Evolutionary conservation across 306 rosid species (phyloP).

Genomic region (Astragalus membranaceus): DNA sequence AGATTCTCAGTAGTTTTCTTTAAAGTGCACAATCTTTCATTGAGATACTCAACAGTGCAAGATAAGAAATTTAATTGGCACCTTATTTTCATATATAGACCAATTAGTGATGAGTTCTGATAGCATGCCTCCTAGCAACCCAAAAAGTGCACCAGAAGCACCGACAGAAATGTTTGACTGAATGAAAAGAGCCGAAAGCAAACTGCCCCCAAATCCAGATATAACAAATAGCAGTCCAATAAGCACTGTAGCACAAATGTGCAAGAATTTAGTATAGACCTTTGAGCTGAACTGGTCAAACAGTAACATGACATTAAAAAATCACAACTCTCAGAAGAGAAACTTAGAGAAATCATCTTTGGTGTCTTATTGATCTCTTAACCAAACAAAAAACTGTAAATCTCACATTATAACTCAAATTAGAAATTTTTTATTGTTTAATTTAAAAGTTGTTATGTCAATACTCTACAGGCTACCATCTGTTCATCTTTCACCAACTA

Average conservation of each 20-base stretch:
- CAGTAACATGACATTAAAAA: conserved; percentile 8
- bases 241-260: conserved; percentile 44
- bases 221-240: conserved; percentile 72
- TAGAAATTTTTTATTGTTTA: not conserved
- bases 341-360: conserved; percentile 1
- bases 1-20: conserved; percentile 3
- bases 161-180: conserved; percentile 91
- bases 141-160: conserved; percentile 97
- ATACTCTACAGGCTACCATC: not conserved
- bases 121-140: conserved; percentile 93
- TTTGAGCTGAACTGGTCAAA: not conserved
- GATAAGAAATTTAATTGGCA: conserved; percentile 20
- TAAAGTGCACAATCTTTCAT: not conserved
- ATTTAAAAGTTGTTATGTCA: not conserved
- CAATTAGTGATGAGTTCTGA: conserved; percentile 95
- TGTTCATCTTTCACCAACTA: not conserved
- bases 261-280: not conserved
- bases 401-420: not conserved
- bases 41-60: not conserved
- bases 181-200: conserved; percentile 78
- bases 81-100: conserved; percentile 85
- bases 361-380: not conserved
- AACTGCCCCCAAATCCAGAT: conserved; percentile 93
- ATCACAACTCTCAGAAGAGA: not conserved
- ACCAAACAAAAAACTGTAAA: not conserved